Conservation (phyloP, 2,329 filamentous ascomycete species). For the Alternaria angustiovoidea region DNA sequence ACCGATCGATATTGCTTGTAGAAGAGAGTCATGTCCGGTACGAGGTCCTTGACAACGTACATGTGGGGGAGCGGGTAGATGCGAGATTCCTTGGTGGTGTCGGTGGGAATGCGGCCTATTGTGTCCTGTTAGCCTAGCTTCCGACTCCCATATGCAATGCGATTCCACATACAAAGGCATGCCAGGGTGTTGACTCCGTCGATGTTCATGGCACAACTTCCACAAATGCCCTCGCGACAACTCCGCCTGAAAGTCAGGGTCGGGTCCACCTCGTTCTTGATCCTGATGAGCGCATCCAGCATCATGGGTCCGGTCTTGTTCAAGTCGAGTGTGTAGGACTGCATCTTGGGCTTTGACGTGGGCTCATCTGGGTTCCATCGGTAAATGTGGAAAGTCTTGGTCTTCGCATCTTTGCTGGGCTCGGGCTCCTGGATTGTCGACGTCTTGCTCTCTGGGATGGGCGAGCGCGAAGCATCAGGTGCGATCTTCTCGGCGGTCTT, state of each 20-base stretch:
- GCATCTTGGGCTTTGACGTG: constrained; percentile 91
- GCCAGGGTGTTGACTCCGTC: constrained; percentile 98
- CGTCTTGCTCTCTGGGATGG: constrained; percentile 61
- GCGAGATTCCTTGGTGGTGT: constrained; percentile 81
- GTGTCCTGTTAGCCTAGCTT: constrained; percentile 26
- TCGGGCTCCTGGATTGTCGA: constrained; percentile 69
- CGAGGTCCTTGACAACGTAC: constrained; percentile 98
- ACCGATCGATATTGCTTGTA: constrained; percentile 99
- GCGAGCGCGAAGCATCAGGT: constrained; percentile 35
- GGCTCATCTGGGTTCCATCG: constrained; percentile 97
- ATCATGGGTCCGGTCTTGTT: constrained; percentile 99
- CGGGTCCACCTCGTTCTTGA: constrained; percentile 99
- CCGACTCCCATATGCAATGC: not conserved
- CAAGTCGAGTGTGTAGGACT: constrained; percentile 91
- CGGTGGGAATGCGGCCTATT: constrained; percentile 89
- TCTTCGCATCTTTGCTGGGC: constrained; percentile 64
- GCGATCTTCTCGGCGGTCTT: constrained; percentile 41
- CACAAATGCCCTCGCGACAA: constrained; percentile 98
- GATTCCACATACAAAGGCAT: constrained; percentile 81
- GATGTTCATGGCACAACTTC: constrained; percentile 99
- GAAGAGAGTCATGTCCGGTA: constrained; percentile 96
- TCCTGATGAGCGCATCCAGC: constrained; percentile 92
- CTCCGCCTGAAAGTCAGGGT: constrained; percentile 95
- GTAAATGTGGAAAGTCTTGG: constrained; percentile 99
- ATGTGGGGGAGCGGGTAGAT: constrained; percentile 98